Evolutionary conservation across 768 basidiomycete species (phyloP).

Genomic region (Russula vinacea): DNA sequence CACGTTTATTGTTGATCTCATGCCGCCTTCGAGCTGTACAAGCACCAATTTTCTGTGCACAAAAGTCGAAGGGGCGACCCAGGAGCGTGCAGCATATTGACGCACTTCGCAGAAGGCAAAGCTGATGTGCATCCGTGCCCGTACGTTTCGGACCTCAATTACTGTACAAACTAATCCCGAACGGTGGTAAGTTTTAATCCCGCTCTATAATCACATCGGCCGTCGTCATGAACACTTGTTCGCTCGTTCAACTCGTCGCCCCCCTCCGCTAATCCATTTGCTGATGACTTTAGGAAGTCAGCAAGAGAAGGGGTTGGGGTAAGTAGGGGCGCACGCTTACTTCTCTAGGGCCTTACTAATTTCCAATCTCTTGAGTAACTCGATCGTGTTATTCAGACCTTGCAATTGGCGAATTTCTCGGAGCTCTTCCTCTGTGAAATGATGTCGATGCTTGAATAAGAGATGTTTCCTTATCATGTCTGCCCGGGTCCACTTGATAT

Average conservation of each 20-base stretch:
- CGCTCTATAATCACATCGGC: too few species aligned
- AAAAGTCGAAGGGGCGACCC: constrained; percentile 10
- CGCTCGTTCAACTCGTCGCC: background rate
- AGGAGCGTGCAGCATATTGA: constrained; percentile 16
- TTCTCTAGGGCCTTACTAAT: background rate
- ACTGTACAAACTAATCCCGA: too few species aligned
- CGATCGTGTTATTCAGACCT: background rate
- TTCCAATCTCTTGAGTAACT: background rate
- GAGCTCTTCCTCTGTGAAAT: background rate
- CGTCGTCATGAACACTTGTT: too few species aligned
- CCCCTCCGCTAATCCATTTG: background rate
- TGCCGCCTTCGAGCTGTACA: background rate
- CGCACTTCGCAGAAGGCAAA: background rate
- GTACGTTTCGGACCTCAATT: background rate
- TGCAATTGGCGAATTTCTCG: background rate
- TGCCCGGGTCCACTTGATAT: constrained; percentile 2
- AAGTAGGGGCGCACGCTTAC: background rate
- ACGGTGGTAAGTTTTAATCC: too few species aligned
- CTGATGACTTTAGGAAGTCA: background rate
- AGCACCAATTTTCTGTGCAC: too few species aligned
- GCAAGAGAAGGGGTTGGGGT: background rate
- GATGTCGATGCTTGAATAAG: background rate
- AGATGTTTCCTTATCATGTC: constrained; percentile 9
- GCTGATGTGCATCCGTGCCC: background rate
- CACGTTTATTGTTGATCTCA: background rate